A percentile compares a stretch with the other conserved stretches of the same genome.
Evolutionary conservation across 2,329 filamentous ascomycete species (phyloP).

Genomic region (Scolecobasidium constrictum): DNA sequence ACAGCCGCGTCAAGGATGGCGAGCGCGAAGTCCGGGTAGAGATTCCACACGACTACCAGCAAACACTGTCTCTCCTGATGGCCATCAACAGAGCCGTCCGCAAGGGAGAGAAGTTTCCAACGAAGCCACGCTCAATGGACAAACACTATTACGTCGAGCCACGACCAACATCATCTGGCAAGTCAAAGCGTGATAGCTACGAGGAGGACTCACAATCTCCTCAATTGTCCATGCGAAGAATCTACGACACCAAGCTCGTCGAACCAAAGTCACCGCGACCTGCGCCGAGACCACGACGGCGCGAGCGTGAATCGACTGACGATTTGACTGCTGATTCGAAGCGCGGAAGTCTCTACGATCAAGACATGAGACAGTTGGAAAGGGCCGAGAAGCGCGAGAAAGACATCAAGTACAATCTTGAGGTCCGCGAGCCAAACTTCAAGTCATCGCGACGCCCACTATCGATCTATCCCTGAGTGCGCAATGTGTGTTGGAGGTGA

Average conservation of each 20-base stretch:
- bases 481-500: background rate
- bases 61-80: conserved; percentile 6
- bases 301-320: background rate
- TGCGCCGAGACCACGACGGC: background rate
- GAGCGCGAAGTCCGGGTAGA: conserved; percentile 9
- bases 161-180: background rate
- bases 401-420: conserved; percentile 6
- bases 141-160: conserved; percentile 5
- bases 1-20: conserved; percentile 5
- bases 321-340: conserved; percentile 3
- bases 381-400: conserved; percentile 6
- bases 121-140: conserved; percentile 1
- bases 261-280: conserved; percentile 1
- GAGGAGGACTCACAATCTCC: conserved; percentile 1
- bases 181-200: conserved; percentile 2
- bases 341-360: conserved; percentile 5
- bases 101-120: conserved; percentile 6
- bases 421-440: conserved; percentile 2
- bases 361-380: conserved; percentile 7
- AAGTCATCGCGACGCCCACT: background rate
- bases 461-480: conserved; percentile 1
- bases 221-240: background rate
- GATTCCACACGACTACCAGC: conserved; percentile 8
- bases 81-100: conserved; percentile 7
- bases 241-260: conserved; percentile 4